A percentile compares a stretch with the other conserved stretches of the same genome.
These are phyloP conservation scores for Yamadazyma nakazawae DNA, from an alignment of 805 yeast species.

Conservation along the genomic window DNA sequence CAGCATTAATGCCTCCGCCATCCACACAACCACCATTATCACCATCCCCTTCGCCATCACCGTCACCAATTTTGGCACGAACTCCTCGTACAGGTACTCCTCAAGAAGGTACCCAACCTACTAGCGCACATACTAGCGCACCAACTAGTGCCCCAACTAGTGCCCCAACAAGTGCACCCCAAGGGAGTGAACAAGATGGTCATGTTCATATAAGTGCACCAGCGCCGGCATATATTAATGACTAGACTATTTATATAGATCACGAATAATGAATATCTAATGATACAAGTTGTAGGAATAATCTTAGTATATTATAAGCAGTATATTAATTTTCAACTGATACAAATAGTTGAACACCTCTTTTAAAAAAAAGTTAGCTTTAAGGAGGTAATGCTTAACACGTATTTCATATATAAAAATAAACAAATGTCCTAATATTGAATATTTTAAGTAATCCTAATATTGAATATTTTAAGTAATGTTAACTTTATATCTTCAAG, in stretches of 20 bases:
- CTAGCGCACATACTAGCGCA: background rate
- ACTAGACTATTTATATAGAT: slow-evolving; percentile 2
- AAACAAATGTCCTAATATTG: too few species aligned
- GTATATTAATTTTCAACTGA: background rate
- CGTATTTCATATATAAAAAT: too few species aligned
- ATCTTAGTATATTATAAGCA: background rate
- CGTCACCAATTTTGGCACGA: background rate
- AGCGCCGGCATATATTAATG: background rate
- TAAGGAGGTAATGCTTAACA: too few species aligned
- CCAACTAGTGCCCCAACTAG: background rate
- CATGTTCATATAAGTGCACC: background rate
- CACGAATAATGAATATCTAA: slow-evolving; percentile 1
- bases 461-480: too few species aligned
- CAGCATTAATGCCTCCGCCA: background rate
- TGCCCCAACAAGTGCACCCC: background rate
- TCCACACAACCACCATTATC: slow-evolving; percentile 2
- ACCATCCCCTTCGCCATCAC: background rate
- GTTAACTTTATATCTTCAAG: too few species aligned
- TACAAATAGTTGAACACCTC: background rate
- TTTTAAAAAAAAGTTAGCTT: too few species aligned
- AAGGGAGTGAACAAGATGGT: background rate
- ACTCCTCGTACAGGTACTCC: background rate
- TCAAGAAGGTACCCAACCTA: background rate
- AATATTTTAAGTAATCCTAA: too few species aligned
- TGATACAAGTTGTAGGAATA: background rate